phyloP scores from a whole-genome alignment of 23 red algal genomes.

The Gracilariopsis chorda region DNA sequence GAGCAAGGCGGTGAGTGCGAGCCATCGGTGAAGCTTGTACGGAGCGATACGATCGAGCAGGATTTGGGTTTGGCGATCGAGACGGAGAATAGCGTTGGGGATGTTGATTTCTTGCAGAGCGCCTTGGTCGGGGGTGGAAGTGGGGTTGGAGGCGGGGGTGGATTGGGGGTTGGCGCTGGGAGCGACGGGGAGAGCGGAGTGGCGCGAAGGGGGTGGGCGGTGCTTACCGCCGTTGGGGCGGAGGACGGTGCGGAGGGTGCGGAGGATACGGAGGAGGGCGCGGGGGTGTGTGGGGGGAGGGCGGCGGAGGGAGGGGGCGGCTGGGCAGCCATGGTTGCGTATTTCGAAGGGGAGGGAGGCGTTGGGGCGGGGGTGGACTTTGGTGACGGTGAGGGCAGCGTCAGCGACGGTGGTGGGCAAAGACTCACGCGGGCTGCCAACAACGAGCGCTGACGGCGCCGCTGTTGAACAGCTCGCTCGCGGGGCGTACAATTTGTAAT shows the following conservation, averaged over 20 bases:
- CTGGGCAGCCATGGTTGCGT: too few relatives aligned
- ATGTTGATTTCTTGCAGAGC: neutral
- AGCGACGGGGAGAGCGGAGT: neutral
- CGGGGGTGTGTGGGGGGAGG: neutral
- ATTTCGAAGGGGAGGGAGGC: neutral
- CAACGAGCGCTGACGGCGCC: neutral
- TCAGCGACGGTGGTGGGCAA: neutral
- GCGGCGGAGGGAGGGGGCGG: neutral
- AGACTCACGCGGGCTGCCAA: neutral
- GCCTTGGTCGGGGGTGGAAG: neutral
- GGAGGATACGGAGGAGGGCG: neutral
- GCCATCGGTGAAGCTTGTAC: slow-evolving; percentile 49
- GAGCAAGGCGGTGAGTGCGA: slow-evolving; percentile 6
- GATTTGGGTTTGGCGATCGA: slow-evolving; percentile 16
- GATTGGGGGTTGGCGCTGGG: neutral
- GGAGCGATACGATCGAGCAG: slow-evolving; percentile 48
- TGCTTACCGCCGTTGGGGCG: neutral
- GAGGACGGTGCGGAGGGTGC: neutral
- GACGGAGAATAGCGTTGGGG: neutral
- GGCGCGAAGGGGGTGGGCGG: neutral
- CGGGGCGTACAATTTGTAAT: too few relatives aligned
- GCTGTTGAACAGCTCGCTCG: neutral
- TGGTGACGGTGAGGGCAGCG: neutral
- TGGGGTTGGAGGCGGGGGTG: neutral
- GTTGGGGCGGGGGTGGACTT: neutral